Base-by-base conservation (phyloP, 192 early-diverging fungal genomes). In the Spizellomyces sp. region DNA sequence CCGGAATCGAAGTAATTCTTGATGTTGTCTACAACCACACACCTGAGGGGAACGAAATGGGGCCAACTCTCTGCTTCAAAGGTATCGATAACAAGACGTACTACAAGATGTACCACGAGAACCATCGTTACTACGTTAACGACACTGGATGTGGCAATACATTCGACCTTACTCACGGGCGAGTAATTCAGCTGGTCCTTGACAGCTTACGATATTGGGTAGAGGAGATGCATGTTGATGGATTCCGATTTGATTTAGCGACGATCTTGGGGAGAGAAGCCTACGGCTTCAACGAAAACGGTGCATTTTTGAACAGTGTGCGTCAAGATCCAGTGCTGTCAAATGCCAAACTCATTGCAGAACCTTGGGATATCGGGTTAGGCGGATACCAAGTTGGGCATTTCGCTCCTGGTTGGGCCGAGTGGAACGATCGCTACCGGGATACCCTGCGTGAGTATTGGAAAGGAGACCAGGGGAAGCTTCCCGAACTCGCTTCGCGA, bases 21-120 rank as follows among this genome's bases (percentile, higher is more conserved):
- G 70, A 72, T 45, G 70, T 72, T 56, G 70, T 72, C 22, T 72
- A 72, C 62, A 72, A 72, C 44, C 70, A 72, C 70, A 72, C 70
- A 21, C 70, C 70, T 8, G 70, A 72, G 64, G 70, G 70, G 14
- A 72, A 72, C 62, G 70, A 72, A 45, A 72, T 64, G 70, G 70
- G 70, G 9, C 70, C 70, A 9, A 72, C 70, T 17, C 17, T 72
- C 14, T 72, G 70, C 62, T 72, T 72, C 70, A 72, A 72, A 46
- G 70, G 70, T 2, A 72, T 72, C 62, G 70, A 72, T 55, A 72
- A 72, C 70, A 72, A 72, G 62, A 72, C 70, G 8, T 72, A 72
- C 70, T 72, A 72, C 52, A 72, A 72, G 42, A 63, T 72, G 62
- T 65, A 64, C 63, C 70, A 63, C 52, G 70, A 65, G 61, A 72